These are phyloP conservation scores for Trichoderma atroviride DNA, from an alignment of 2,329 filamentous ascomycete species.

Conservation along the genomic window DNA sequence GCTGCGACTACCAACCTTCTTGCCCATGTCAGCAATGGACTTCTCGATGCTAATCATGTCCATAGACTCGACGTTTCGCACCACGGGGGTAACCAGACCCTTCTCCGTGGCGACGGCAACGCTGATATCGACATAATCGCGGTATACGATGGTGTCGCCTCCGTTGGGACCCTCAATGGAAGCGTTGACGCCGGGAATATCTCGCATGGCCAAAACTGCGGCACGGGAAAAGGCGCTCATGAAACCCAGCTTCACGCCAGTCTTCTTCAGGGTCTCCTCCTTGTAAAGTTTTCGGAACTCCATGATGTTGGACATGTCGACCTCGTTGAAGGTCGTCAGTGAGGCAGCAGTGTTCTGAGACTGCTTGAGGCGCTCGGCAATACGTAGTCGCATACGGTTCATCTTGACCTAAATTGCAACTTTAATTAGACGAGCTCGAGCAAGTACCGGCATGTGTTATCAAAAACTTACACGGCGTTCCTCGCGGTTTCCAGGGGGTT, in stretches of 20 bases:
- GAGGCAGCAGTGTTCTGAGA: constrained; percentile 98
- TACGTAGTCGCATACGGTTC: constrained; percentile 98
- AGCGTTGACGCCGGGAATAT: constrained; percentile 92
- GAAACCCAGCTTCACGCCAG: constrained; percentile 97
- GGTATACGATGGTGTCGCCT: constrained; percentile 96
- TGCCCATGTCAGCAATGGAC: constrained; percentile 88
- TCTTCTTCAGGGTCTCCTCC: constrained; percentile 93
- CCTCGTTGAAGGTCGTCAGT: constrained; percentile 97
- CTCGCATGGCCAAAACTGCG: constrained; percentile 87
- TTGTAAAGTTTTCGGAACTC: constrained; percentile 98
- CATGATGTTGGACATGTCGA: constrained; percentile 98
- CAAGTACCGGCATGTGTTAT: not conserved
- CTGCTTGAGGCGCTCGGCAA: constrained; percentile 97
- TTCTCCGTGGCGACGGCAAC: constrained; percentile 97
- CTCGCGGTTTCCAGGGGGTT: constrained; percentile 69
- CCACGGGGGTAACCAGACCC: constrained; percentile 93
- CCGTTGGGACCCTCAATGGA: constrained; percentile 95
- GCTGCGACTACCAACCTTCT: constrained; percentile 69
- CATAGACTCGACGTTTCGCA: constrained; percentile 87
- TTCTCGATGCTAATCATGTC: constrained; percentile 89
- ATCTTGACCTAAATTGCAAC: constrained; percentile 78
- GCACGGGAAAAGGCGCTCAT: constrained; percentile 97
- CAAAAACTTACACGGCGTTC: constrained; percentile 74
- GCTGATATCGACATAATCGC: constrained; percentile 97
- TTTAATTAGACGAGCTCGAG: not conserved